phyloP scores from a whole-genome alignment of 2,329 filamentous ascomycete genomes.

The Cercospora sesami region DNA sequence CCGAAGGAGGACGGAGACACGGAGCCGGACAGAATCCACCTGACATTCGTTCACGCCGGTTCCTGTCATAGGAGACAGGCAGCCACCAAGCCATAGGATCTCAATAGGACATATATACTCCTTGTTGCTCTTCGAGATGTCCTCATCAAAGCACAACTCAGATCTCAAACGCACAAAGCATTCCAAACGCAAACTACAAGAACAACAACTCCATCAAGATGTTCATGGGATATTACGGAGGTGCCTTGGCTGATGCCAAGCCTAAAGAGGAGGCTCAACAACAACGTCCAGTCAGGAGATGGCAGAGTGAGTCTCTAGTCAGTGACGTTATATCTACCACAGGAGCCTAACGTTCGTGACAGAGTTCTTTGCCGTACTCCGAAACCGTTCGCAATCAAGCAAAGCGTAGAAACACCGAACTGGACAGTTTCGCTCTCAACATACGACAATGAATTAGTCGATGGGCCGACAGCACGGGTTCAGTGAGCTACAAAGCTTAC shows the following conservation, averaged over 20 bases:
- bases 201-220: neutral
- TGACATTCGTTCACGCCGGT: neutral
- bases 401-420: neutral
- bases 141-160: neutral
- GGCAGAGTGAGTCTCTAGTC: neutral
- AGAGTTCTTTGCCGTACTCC: slow-evolving; percentile 5
- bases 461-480: neutral
- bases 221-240: slow-evolving; percentile 10
- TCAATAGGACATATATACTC: neutral
- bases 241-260: slow-evolving; percentile 5
- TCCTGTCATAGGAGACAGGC: neutral
- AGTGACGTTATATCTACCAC: neutral
- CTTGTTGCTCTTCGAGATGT: neutral
- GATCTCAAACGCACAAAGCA: neutral
- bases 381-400: slow-evolving; percentile 6
- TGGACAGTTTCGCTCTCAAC: neutral
- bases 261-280: neutral
- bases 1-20: neutral
- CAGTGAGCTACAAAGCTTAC: neutral
- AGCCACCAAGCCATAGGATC: neutral
- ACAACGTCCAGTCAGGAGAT: neutral
- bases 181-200: neutral
- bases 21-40: neutral
- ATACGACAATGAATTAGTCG: neutral
- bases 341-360: neutral